Conservation (phyloP, 2,329 filamentous ascomycete genomes). For the Gaeumannomyces tritici region DNA sequence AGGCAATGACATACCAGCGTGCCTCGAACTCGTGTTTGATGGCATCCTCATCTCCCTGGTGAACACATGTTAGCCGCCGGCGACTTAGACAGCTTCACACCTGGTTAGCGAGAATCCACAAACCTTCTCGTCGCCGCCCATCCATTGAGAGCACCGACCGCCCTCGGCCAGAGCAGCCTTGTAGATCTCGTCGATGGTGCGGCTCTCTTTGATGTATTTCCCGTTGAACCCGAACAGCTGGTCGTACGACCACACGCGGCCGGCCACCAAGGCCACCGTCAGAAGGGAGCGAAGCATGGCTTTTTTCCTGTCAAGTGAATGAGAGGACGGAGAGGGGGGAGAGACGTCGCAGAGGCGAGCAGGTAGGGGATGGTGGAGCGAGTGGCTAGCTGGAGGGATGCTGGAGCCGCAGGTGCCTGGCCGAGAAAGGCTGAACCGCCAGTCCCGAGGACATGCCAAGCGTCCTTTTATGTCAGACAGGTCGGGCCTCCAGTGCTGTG, state of each 20-base stretch:
- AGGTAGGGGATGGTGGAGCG: background rate
- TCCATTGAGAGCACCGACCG: constrained; percentile 33
- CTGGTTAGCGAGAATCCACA: too few species aligned
- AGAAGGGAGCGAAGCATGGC: background rate
- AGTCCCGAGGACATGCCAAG: too few species aligned
- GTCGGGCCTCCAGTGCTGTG: background rate
- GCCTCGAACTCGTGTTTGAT: constrained; percentile 33
- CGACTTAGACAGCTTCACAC: too few species aligned
- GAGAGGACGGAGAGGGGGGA: background rate
- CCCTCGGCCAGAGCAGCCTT: constrained; percentile 37
- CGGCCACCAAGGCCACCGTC: background rate
- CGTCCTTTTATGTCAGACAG: background rate
- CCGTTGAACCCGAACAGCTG: background rate
- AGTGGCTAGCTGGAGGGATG: background rate
- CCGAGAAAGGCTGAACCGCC: background rate
- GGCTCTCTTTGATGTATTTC: constrained; percentile 9
- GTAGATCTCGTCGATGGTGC: constrained; percentile 39
- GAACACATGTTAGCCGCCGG: too few species aligned
- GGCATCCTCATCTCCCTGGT: constrained; percentile 19
- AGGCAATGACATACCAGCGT: constrained; percentile 21
- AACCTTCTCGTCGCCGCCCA: constrained; percentile 28
- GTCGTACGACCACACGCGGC: background rate
- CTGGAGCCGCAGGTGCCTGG: background rate
- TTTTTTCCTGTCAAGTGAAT: background rate
- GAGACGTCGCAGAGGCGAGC: too few species aligned